Conservation (phyloP, 1,139 yeast genomes). For the Candida mesenterica region DNA sequence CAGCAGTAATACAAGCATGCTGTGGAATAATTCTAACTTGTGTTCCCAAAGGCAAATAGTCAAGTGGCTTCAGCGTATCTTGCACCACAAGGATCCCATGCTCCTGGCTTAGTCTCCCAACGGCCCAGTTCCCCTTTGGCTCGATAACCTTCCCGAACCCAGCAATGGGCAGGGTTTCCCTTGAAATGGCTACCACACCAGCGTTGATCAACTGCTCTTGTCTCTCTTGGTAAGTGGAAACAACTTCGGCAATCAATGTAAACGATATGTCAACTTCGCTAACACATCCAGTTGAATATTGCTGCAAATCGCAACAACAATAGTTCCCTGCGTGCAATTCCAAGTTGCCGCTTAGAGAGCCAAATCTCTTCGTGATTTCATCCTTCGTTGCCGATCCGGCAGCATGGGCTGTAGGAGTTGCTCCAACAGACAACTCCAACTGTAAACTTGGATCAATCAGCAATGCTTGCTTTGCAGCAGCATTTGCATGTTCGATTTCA, state of each 20-base stretch:
- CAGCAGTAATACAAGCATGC: conserved; percentile 74
- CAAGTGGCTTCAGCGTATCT: conserved; percentile 19
- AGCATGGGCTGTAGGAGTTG: conserved; percentile 79
- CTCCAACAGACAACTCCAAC: conserved; percentile 62
- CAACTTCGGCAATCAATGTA: conserved; percentile 59
- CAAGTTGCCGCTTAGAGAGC: conserved; percentile 44
- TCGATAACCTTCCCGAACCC: conserved; percentile 47
- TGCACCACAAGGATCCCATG: conserved; percentile 56
- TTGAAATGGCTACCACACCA: conserved; percentile 68
- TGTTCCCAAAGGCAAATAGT: conserved; percentile 53
- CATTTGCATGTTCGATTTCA: conserved; percentile 56
- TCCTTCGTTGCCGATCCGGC: conserved; percentile 31
- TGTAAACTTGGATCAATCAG: conserved; percentile 24
- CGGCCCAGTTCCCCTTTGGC: conserved; percentile 47
- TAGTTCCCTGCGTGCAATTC: conserved; percentile 84
- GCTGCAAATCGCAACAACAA: conserved; percentile 72
- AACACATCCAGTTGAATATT: conserved; percentile 64
- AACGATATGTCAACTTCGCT: conserved; percentile 49
- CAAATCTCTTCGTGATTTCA: conserved; percentile 16
- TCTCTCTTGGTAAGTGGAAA: conserved; percentile 56
- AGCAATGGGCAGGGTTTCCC: conserved; percentile 55
- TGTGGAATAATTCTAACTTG: conserved; percentile 62
- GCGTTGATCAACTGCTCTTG: conserved; percentile 69
- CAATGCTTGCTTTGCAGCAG: conserved; percentile 48
- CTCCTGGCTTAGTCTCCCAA: conserved; percentile 62